Percentiles rank a stretch among this genome's conserved stretches.
Evolutionary conservation across 179 eudicot genomes (phyloP).

Genomic region (Drosera spatulata): DNA sequence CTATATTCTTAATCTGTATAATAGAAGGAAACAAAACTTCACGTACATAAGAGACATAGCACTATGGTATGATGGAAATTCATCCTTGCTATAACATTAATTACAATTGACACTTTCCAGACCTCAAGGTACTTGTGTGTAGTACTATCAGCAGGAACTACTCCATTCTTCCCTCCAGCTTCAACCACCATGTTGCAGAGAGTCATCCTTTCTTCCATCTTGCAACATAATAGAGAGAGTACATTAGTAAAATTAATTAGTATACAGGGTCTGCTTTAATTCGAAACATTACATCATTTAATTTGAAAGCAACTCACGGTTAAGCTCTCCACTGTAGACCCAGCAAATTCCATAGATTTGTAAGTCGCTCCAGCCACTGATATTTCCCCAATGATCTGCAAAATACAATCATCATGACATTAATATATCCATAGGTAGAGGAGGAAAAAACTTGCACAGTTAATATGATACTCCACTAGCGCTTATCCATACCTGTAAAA

Average conservation of each 20-base stretch:
- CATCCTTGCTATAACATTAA: too few relatives aligned
- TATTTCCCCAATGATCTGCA: constrained; percentile 93
- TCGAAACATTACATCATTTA: not conserved
- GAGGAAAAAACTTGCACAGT: too few relatives aligned
- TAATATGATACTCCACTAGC: too few relatives aligned
- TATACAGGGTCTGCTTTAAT: not conserved
- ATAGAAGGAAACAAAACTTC: too few relatives aligned
- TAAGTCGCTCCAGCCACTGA: constrained; percentile 97
- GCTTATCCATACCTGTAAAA: constrained; percentile 49
- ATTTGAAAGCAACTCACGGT: constrained; percentile 39
- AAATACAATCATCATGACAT: too few relatives aligned
- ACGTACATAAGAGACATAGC: too few relatives aligned
- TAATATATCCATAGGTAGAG: too few relatives aligned
- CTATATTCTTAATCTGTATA: too few relatives aligned
- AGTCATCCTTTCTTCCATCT: constrained; percentile 99
- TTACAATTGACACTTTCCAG: constrained; percentile 6
- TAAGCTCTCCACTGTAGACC: constrained; percentile 82
- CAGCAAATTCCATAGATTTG: constrained; percentile 96
- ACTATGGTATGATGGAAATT: too few relatives aligned
- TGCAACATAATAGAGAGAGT: constrained; percentile 1
- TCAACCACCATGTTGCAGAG: constrained; percentile 99
- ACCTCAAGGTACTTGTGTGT: constrained; percentile 91
- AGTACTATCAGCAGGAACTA: constrained; percentile 87
- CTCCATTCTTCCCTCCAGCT: constrained; percentile 99
- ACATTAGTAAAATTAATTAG: not conserved